These are phyloP conservation scores for Tricladium varicosporioides DNA, from an alignment of 2,329 filamentous ascomycete species.

Conservation along the genomic window DNA sequence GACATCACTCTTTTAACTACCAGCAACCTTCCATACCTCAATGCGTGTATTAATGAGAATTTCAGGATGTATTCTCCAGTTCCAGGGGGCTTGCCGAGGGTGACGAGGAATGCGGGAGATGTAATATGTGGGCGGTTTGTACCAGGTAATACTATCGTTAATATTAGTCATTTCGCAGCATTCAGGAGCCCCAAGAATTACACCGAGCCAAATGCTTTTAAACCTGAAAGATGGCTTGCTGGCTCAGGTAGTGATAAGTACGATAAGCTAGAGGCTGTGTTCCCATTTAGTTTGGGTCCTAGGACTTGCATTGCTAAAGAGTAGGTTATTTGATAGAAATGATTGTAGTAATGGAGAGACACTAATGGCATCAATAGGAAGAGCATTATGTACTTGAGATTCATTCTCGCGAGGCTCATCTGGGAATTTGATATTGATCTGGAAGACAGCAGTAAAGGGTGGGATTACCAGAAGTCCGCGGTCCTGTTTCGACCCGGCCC, in stretches of 20 bases:
- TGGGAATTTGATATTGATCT: background rate
- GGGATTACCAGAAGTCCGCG: background rate
- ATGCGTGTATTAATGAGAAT: background rate
- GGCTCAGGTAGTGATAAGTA: background rate
- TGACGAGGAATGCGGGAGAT: background rate
- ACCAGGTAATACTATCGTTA: background rate
- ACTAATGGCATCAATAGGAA: background rate
- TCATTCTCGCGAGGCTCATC: background rate
- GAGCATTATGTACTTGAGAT: background rate
- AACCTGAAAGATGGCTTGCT: background rate
- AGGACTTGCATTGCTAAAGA: background rate
- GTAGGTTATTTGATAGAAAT: background rate
- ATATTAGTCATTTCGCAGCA: background rate
- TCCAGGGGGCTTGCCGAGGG: background rate
- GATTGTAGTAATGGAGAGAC: background rate
- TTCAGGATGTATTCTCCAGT: background rate
- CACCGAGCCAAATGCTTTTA: background rate
- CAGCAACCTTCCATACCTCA: background rate
- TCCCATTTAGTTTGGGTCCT: background rate
- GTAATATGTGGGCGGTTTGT: background rate
- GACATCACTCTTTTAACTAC: conserved; percentile 37
- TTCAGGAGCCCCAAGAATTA: background rate
- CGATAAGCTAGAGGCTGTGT: background rate
- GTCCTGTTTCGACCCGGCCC: background rate
- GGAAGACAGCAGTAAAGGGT: background rate